phyloP scores from a whole-genome alignment of 768 basidiomycete genomes.

The Rhizopogon vesiculosus region DNA sequence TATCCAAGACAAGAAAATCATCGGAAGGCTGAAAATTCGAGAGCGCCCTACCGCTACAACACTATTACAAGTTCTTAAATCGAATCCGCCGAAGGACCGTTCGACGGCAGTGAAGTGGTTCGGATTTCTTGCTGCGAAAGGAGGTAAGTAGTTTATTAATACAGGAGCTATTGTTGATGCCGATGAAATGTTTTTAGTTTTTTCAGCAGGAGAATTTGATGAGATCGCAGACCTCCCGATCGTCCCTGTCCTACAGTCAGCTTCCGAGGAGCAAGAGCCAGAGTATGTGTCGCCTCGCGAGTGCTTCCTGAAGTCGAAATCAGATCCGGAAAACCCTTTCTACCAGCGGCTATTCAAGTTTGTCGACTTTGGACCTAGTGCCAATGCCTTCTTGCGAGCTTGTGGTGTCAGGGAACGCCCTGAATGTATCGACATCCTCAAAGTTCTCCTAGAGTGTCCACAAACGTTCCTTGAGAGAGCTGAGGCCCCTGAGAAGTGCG shows the following conservation, averaged over 20 bases:
- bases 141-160: constrained; percentile 30
- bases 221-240: constrained; percentile 51
- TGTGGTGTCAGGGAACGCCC: constrained; percentile 86
- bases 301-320: constrained; percentile 53
- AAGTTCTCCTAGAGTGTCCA: constrained; percentile 60
- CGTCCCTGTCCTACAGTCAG: constrained; percentile 44
- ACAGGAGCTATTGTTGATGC: not conserved
- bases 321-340: constrained; percentile 13
- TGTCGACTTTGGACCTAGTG: constrained; percentile 74
- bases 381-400: constrained; percentile 74
- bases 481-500: constrained; percentile 54
- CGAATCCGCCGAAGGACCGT: constrained; percentile 46
- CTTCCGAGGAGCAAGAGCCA: not conserved
- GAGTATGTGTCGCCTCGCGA: constrained; percentile 49
- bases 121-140: constrained; percentile 51
- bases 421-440: constrained; percentile 69
- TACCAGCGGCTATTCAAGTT: constrained; percentile 76
- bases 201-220: constrained; percentile 45
- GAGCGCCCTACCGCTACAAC: constrained; percentile 57
- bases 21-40: constrained; percentile 54
- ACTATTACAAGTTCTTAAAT: constrained; percentile 50
- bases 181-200: constrained; percentile 35
- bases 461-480: constrained; percentile 60
- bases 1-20: constrained; percentile 39
- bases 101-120: constrained; percentile 58